Base-by-base conservation (phyloP, 1,139 yeast genomes). In the Zygosaccharomyces pseudobailii region DNA sequence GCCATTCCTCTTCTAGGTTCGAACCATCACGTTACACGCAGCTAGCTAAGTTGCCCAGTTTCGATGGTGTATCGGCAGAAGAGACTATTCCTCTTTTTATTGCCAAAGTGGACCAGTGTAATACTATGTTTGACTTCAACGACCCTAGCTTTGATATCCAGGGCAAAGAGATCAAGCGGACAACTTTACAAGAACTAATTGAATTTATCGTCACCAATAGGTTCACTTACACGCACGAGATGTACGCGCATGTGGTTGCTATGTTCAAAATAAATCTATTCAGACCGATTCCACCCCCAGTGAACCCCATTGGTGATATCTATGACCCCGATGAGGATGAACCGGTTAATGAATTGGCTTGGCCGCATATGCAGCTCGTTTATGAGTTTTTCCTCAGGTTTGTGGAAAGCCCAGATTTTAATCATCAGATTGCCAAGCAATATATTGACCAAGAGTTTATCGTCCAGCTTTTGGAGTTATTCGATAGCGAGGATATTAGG, bases 261-360 rank as follows among this genome's bases (percentile, higher is more conserved):
- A 92, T 92, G 97, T 94, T 90, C 69, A 84, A 83, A 60, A 79
- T 78, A 53, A 92, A 92, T 69, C 74, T 92, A 47, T 89, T 92
- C 68, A 80, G 99, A 63, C 96, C 97, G 28, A 88, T 92, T 39
- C 97, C 98, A 3, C 98, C 99, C 0, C 97, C 97, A 1, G 96
- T 90, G 37, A 92, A 94, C 66, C 97, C 97, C 3, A 79, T 90
- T 36, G 98, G 98, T 33, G 98, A 94, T 53, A 78, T 92, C 25
- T 94, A 79, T 67, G 98, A 94, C 61, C 98, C 99, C 0, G 98
- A 92, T 71, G 99, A 92, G 70, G 98, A 92, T 70, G 99, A 92
- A 69, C 97, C 97, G 1, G 95, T 92, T 36, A 82, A 82, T 61
- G 98, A 94, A 65, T 80, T 92, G 52, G 92, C 97, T 5, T 92